Conservation (phyloP, 257 asterid species). For the Ophiorrhiza pumila region DNA sequence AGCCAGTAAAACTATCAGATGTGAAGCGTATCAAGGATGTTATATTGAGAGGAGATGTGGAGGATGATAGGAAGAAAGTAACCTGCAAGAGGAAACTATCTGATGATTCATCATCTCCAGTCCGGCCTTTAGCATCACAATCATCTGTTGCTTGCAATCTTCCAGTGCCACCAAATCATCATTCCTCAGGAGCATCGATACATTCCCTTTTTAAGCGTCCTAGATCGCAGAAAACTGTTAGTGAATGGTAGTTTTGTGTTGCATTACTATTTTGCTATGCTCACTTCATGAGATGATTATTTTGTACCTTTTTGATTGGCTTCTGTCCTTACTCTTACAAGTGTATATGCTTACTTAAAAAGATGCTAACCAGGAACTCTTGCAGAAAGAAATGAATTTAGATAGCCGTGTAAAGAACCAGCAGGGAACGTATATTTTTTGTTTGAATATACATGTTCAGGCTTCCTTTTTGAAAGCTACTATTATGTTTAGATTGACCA, state of each 20-base stretch:
- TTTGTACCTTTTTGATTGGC: background rate
- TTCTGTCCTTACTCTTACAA: background rate
- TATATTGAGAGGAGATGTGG: constrained; percentile 40
- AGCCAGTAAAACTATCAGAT: constrained; percentile 77
- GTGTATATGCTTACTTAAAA: background rate
- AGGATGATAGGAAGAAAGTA: constrained; percentile 14
- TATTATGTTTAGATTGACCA: too few relatives aligned
- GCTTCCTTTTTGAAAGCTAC: background rate
- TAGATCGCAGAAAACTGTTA: background rate
- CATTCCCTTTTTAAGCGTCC: background rate
- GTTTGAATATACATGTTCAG: background rate
- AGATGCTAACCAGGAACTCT: background rate
- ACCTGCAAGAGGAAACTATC: constrained; percentile 46
- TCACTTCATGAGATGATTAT: background rate
- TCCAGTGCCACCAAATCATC: background rate
- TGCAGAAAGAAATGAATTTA: background rate
- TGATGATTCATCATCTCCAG: constrained; percentile 16
- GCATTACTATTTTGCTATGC: background rate
- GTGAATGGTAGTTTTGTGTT: background rate
- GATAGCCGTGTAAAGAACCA: background rate
- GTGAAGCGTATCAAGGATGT: constrained; percentile 57
- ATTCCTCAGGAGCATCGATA: background rate
- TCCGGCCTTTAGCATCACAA: constrained; percentile 1
- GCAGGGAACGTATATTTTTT: background rate
- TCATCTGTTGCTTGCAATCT: background rate